phyloP scores from a whole-genome alignment of 495 filamentous ascomycete species.

The Podospora tetraspora region DNA sequence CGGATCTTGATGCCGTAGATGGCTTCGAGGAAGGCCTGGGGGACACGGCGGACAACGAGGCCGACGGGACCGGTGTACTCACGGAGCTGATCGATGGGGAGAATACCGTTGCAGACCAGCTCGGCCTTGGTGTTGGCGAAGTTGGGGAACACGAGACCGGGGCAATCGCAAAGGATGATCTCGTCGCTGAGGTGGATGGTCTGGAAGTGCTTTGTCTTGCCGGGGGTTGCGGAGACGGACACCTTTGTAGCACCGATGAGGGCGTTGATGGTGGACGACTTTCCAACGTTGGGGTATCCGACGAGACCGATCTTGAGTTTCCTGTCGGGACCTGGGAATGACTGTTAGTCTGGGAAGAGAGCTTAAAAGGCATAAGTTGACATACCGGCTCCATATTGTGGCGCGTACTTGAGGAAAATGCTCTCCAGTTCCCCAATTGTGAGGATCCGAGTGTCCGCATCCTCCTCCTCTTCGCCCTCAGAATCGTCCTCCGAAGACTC shows the following conservation, averaged over 20 bases:
- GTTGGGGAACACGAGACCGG: slow-evolving; percentile 97
- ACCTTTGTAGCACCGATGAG: slow-evolving; percentile 97
- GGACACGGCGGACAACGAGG: slow-evolving; percentile 85
- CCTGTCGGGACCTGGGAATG: slow-evolving; percentile 35
- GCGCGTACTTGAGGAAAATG: slow-evolving; percentile 74
- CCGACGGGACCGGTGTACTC: slow-evolving; percentile 86
- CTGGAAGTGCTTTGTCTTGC: slow-evolving; percentile 99
- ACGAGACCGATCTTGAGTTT: slow-evolving; percentile 91
- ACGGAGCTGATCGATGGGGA: slow-evolving; percentile 94
- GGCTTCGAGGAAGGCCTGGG: slow-evolving; percentile 83
- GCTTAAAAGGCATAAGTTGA: background rate
- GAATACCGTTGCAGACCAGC: slow-evolving; percentile 88
- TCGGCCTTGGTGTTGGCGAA: slow-evolving; percentile 96
- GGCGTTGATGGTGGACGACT: slow-evolving; percentile 98
- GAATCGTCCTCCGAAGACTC: slow-evolving; percentile 15
- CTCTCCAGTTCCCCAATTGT: slow-evolving; percentile 88
- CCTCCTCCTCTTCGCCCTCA: slow-evolving; percentile 31
- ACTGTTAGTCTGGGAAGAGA: slow-evolving; percentile 1
- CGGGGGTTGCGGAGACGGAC: slow-evolving; percentile 93
- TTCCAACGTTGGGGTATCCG: slow-evolving; percentile 98
- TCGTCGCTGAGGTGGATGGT: slow-evolving; percentile 88
- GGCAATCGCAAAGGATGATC: slow-evolving; percentile 95
- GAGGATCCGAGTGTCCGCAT: slow-evolving; percentile 71
- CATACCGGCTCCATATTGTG: slow-evolving; percentile 47
- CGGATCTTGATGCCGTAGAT: slow-evolving; percentile 88